Conservation (phyloP, 73 alveolate species). For the Paramecium caudatum region DNA sequence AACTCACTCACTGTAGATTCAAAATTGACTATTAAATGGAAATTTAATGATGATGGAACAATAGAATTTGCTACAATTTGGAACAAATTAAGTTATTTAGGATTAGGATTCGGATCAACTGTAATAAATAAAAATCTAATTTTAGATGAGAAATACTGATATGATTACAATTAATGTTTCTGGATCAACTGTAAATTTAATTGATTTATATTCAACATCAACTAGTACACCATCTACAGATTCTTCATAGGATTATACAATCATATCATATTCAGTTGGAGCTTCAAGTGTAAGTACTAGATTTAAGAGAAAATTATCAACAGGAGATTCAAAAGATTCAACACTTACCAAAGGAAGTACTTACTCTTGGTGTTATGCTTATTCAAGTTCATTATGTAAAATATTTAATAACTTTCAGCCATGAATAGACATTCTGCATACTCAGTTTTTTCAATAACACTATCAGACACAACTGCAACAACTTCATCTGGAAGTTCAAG, state of each 20-base stretch:
- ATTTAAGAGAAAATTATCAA: constrained; percentile 41
- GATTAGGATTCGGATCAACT: not conserved
- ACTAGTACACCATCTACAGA: not conserved
- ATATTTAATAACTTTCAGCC: not conserved
- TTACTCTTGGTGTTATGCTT: constrained; percentile 25
- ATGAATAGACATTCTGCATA: not conserved
- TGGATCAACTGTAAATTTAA: not conserved
- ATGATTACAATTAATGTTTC: not conserved
- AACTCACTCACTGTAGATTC: not conserved
- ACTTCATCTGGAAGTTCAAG: not conserved
- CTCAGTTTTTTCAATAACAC: constrained; percentile 21
- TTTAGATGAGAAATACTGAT: constrained; percentile 46
- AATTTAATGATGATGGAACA: not conserved
- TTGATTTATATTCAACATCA: constrained; percentile 18
- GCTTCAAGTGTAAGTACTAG: constrained; percentile 1
- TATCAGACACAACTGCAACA: not conserved
- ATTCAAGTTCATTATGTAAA: constrained; percentile 18
- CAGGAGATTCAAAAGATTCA: constrained; percentile 61
- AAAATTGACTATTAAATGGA: constrained; percentile 16
- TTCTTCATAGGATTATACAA: not conserved
- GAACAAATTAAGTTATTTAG: not conserved
- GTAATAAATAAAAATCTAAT: too few species aligned
- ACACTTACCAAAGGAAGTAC: not conserved
- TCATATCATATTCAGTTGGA: constrained; percentile 28
- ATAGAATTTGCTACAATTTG: constrained; percentile 1